Conservation (phyloP, 495 filamentous ascomycete genomes). For the Penicillium macrosclerotiorum region DNA sequence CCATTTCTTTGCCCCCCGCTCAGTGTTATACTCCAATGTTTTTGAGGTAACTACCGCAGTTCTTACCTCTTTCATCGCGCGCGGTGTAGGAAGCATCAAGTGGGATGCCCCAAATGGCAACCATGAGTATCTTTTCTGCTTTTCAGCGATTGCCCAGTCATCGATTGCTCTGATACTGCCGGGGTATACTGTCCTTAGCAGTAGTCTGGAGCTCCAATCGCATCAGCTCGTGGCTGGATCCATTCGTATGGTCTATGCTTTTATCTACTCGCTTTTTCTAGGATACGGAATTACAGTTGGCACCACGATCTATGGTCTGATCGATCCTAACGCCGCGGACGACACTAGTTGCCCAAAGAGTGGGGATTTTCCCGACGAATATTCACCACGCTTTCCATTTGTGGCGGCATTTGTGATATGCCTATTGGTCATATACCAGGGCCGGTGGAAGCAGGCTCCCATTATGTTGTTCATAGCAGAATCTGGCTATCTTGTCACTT, state of each 20-base stretch:
- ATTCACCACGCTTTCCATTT: slow-evolving; percentile 48
- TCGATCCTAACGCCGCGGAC: slow-evolving; percentile 70
- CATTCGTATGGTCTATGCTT: slow-evolving; percentile 89
- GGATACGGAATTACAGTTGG: slow-evolving; percentile 93
- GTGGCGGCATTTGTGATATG: slow-evolving; percentile 54
- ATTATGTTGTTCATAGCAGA: slow-evolving; percentile 77
- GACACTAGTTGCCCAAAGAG: slow-evolving; percentile 59
- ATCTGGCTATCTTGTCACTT: slow-evolving; percentile 78
- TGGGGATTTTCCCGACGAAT: slow-evolving; percentile 25
- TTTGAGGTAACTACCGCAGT: slow-evolving; percentile 85
- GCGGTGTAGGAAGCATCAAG: slow-evolving; percentile 78
- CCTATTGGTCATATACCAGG: slow-evolving; percentile 78
- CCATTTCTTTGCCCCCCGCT: slow-evolving; percentile 69
- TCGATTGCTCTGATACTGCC: slow-evolving; percentile 91
- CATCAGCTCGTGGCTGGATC: slow-evolving; percentile 83
- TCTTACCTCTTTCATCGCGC: slow-evolving; percentile 77
- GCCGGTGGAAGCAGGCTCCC: slow-evolving; percentile 84
- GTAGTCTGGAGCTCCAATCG: slow-evolving; percentile 80
- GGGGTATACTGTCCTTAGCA: slow-evolving; percentile 76
- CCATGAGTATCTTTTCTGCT: slow-evolving; percentile 70
- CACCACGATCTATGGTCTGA: slow-evolving; percentile 79
- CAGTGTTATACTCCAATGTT: slow-evolving; percentile 73
- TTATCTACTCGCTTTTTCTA: slow-evolving; percentile 89
- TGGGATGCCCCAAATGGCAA: slow-evolving; percentile 26
- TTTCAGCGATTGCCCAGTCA: slow-evolving; percentile 83